Evolutionary conservation across 495 filamentous ascomycete species (phyloP).

Genomic region (Diplogelasinospora grovesii): DNA sequence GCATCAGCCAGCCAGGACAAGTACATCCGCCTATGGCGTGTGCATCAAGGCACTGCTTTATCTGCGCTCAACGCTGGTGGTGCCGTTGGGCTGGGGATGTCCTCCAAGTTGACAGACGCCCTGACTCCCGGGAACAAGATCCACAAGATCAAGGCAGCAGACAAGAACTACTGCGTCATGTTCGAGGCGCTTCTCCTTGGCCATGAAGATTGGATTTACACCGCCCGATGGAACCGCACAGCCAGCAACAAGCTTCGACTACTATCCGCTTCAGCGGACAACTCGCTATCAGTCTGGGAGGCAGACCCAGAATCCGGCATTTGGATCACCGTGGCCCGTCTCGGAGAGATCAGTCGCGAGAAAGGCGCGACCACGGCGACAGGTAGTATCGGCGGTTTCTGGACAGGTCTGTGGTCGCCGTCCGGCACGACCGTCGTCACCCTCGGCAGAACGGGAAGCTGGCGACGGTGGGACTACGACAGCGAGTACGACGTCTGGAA

Average conservation of each 20-base stretch:
- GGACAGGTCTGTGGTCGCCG: conserved; percentile 91
- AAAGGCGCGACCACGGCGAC: conserved; percentile 95
- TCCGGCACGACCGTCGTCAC: conserved; percentile 66
- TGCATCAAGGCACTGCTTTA: conserved; percentile 63
- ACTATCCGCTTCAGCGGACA: conserved; percentile 89
- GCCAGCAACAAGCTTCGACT: conserved; percentile 53
- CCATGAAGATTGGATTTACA: conserved; percentile 98
- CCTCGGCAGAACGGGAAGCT: conserved; percentile 85
- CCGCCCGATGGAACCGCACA: conserved; percentile 63
- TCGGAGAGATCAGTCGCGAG: conserved; percentile 88
- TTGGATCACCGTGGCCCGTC: conserved; percentile 75
- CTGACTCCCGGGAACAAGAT: conserved; percentile 75
- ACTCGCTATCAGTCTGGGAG: conserved; percentile 89
- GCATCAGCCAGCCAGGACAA: conserved; percentile 96
- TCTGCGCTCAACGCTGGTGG: conserved; percentile 41
- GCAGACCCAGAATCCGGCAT: conserved; percentile 75
- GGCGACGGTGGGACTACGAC: conserved; percentile 68
- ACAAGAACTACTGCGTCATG: conserved; percentile 64
- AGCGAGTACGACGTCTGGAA: conserved; percentile 56
- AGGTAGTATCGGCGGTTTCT: conserved; percentile 91
- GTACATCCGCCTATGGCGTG: conserved; percentile 89
- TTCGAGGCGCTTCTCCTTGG: conserved; percentile 94
- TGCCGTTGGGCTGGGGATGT: conserved; percentile 36
- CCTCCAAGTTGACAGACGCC: conserved; percentile 36
- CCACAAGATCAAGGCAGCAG: conserved; percentile 53